Evolutionary conservation across 306 rosid genomes (phyloP), one percentile per base, ranked within the genome.

Genomic region (Gynostemma pentaphyllum): DNA sequence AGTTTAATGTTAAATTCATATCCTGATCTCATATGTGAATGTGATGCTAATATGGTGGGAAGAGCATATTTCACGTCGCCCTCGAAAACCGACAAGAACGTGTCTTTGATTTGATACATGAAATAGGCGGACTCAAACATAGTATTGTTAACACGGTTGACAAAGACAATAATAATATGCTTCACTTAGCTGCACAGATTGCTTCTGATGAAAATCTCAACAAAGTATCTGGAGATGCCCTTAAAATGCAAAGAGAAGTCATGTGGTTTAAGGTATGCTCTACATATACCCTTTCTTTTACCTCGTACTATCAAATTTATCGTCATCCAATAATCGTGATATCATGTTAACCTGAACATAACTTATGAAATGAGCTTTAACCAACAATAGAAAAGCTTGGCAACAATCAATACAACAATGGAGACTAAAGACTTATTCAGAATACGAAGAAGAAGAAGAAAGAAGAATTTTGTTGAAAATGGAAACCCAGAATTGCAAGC

Each of bases 181-280:
- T 70, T 5, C 69, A 62, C 44, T 22, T 49, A 21, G 75, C 63
- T 50, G 69, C 69, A 16, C 24, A 50, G 11, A 28, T 63, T 40
- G 63, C 75, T 48, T 41, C 63, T 50, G 32, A 10, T 7, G 42
- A 49, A 16, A 55, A 62, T 11, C 24, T 69, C 5, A 61, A 61
- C 50, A 51, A 60, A 1, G 74, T 70, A 9, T 70, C 74, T 0
- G 74, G 74, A 1, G 68, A 47, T 22, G 74, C 74, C 50, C 74
- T 70, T 22, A 68, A 70, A 50, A 62, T 70, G 74, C 74, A 70
- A 1, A 29, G 40, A 4, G 74, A 70, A 48, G 52, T 70, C 16
- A 27, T 62, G 27, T 70, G 74, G 74, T 70, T 62, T 62, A 56
- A 70, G 74, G 74, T 70, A 54, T 34, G 10, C 30, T n/a, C n/a